Conservation (phyloP, 1,284 basidiomycete genomes). For the Athelia psychrophila region DNA sequence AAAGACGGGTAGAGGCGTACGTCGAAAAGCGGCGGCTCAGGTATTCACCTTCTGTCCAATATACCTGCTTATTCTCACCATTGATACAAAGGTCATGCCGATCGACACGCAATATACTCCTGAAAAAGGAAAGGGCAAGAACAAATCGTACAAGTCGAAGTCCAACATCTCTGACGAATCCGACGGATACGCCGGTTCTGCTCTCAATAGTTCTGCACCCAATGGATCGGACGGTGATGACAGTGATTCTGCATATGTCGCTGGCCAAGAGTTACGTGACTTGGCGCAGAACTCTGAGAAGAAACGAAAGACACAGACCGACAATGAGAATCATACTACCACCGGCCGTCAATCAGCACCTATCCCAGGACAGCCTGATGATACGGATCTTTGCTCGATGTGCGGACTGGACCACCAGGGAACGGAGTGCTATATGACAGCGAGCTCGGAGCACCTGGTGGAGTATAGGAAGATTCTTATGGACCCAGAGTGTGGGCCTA, state of each 20-base stretch:
- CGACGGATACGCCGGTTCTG: conserved; percentile 30
- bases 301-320: background rate
- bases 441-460: conserved; percentile 58
- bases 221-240: conserved; percentile 24
- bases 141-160: conserved; percentile 16
- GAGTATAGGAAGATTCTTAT: conserved; percentile 65
- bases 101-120: conserved; percentile 27
- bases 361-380: background rate
- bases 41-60: conserved; percentile 38
- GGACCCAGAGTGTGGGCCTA: conserved; percentile 59
- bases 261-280: conserved; percentile 17
- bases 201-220: conserved; percentile 24
- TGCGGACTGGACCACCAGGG: conserved; percentile 53
- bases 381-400: conserved; percentile 45
- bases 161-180: conserved; percentile 30
- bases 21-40: conserved; percentile 57
- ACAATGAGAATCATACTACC: background rate
- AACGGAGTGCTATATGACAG: conserved; percentile 60
- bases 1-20: conserved; percentile 65
- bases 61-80: background rate
- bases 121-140: conserved; percentile 20
- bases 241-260: conserved; percentile 5
- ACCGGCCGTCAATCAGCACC: background rate
- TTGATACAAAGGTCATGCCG: conserved; percentile 12
- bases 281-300: conserved; percentile 4